Conservation (phyloP, 805 yeast genomes). For the Candida piceae region DNA sequence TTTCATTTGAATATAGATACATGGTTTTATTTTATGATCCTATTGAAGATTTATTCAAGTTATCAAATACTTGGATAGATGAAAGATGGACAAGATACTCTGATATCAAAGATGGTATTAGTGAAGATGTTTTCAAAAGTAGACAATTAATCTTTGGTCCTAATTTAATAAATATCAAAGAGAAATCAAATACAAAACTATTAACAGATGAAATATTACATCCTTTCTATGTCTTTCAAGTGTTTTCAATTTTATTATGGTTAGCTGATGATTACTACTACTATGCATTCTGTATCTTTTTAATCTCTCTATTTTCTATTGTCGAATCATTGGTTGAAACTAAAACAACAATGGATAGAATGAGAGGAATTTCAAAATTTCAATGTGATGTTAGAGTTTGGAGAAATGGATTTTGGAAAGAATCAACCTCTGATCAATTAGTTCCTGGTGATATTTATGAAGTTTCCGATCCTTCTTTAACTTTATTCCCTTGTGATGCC, state of each 20-base stretch:
- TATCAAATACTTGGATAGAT: slow-evolving; percentile 87
- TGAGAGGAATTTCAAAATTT: slow-evolving; percentile 68
- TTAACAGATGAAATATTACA: slow-evolving; percentile 85
- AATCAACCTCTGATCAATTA: slow-evolving; percentile 64
- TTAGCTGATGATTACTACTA: slow-evolving; percentile 86
- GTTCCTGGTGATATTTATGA: slow-evolving; percentile 97
- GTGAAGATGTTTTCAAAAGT: slow-evolving; percentile 62
- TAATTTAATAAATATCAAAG: slow-evolving; percentile 71
- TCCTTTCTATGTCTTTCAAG: slow-evolving; percentile 93
- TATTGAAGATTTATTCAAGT: slow-evolving; percentile 74
- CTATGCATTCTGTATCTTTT: slow-evolving; percentile 87
- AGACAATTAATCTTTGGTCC: slow-evolving; percentile 70
- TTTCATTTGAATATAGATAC: slow-evolving; percentile 76
- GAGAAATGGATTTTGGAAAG: slow-evolving; percentile 92
- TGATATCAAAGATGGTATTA: slow-evolving; percentile 60
- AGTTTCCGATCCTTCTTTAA: slow-evolving; percentile 77
- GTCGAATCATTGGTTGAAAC: slow-evolving; percentile 84
- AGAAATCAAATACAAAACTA: slow-evolving; percentile 59
- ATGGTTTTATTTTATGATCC: slow-evolving; percentile 82
- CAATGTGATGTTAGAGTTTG: slow-evolving; percentile 83
- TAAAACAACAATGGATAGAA: slow-evolving; percentile 60
- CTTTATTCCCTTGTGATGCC: slow-evolving; percentile 82
- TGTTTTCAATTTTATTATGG: slow-evolving; percentile 90
- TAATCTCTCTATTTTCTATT: slow-evolving; percentile 80
- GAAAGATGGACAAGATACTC: slow-evolving; percentile 62